phyloP scores from a whole-genome alignment of 1,284 basidiomycete genomes.

The Cutaneotrichosporon dermatis region DNA sequence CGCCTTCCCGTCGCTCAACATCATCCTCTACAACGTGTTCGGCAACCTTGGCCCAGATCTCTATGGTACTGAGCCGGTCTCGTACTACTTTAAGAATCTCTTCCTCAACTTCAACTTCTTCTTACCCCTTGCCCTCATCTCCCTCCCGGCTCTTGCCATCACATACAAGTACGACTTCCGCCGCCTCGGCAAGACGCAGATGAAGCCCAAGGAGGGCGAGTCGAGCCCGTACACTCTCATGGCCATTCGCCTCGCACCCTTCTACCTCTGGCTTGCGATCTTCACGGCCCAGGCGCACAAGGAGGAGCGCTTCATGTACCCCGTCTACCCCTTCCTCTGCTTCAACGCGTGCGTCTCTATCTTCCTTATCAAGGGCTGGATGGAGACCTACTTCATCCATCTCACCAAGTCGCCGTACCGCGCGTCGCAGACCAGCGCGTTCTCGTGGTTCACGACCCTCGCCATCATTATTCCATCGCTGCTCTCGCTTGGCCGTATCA shows the following conservation, averaged over 20 bases:
- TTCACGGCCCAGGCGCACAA: slow-evolving; percentile 84
- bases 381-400: slow-evolving; percentile 69
- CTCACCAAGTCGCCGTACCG: slow-evolving; percentile 75
- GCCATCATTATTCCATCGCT: slow-evolving; percentile 62
- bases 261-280: slow-evolving; percentile 84
- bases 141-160: slow-evolving; percentile 72
- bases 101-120: slow-evolving; percentile 90
- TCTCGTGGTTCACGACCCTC: slow-evolving; percentile 68
- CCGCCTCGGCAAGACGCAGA: slow-evolving; percentile 65
- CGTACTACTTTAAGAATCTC: slow-evolving; percentile 80
- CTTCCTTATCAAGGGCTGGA: slow-evolving; percentile 77
- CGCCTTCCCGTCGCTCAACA: slow-evolving; percentile 84
- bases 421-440: slow-evolving; percentile 72
- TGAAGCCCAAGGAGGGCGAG: slow-evolving; percentile 57
- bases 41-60: slow-evolving; percentile 65
- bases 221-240: slow-evolving; percentile 71
- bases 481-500: slow-evolving; percentile 71
- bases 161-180: slow-evolving; percentile 71
- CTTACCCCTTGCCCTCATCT: slow-evolving; percentile 69
- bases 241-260: slow-evolving; percentile 68
- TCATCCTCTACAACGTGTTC: slow-evolving; percentile 90
- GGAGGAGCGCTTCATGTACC: slow-evolving; percentile 97
- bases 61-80: slow-evolving; percentile 85
- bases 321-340: slow-evolving; percentile 83
- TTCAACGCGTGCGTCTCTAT: slow-evolving; percentile 88